Conservation (phyloP, 2,329 filamentous ascomycete species). For the Tolypocladium ophioglossoides region DNA sequence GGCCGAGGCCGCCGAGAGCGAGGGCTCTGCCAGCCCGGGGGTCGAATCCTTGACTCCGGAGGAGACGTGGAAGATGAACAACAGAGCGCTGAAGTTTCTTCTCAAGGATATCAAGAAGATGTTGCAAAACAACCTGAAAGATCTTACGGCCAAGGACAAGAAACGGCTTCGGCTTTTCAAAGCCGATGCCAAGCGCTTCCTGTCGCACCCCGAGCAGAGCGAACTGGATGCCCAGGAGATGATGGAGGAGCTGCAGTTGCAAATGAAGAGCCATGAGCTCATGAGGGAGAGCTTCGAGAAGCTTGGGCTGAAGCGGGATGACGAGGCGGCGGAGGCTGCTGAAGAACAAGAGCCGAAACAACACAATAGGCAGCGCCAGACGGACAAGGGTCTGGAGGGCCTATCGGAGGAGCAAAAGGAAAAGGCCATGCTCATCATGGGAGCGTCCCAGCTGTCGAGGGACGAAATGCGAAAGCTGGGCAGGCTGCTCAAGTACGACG, state of each 20-base stretch:
- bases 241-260: constrained; percentile 18
- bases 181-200: constrained; percentile 50
- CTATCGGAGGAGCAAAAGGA: constrained; percentile 20
- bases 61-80: constrained; percentile 14
- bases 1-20: constrained; percentile 10
- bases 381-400: constrained; percentile 23
- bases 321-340: constrained; percentile 3
- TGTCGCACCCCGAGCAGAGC: constrained; percentile 29
- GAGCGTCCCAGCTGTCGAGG: constrained; percentile 24
- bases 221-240: constrained; percentile 17
- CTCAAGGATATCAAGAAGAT: constrained; percentile 22
- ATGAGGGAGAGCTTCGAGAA: constrained; percentile 20
- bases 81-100: constrained; percentile 15
- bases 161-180: constrained; percentile 65
- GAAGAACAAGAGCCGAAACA: constrained; percentile 10
- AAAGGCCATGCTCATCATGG: constrained; percentile 22
- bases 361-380: constrained; percentile 19
- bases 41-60: constrained; percentile 10
- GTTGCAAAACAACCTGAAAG: constrained; percentile 30
- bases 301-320: constrained; percentile 10
- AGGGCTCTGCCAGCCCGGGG: constrained; percentile 3
- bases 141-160: constrained; percentile 61
- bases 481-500: constrained; percentile 48
- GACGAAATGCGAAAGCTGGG: constrained; percentile 44
- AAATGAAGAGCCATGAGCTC: constrained; percentile 21